Evolutionary conservation across 805 yeast species (phyloP), one percentile per base, ranked within the genome.

Genomic region (Starmerella vaccinii): DNA sequence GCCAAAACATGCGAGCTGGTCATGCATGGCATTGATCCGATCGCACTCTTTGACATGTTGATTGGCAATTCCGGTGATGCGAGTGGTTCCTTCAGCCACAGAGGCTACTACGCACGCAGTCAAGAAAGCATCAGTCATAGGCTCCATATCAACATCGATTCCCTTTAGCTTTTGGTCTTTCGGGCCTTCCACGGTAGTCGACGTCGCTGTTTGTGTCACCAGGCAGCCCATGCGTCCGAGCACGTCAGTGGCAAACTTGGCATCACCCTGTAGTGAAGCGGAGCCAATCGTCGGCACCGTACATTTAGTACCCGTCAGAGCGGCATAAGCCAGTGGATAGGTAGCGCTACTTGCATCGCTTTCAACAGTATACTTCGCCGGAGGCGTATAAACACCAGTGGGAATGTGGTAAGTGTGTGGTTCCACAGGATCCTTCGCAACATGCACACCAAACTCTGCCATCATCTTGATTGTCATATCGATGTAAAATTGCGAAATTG

Each of bases 271-370:
- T 59, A 92, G 72, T 0, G 97, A 90, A 44, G 83, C 71, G 13
- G 81, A 80, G 4, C 98, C 98, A 65, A 92, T 90, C 65, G 87
- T 90, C 51, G 98, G 97, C 59, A 92, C 77, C 0, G 95, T 87
- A 56, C 94, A 87, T 9, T 87, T 80, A 5, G 95, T 79, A 24
- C 97, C 97, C 0, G 95, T 87, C 71, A 92, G 71, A 10, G 98
- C 98, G 50, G 98, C 97, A 70, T 84, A 86, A 0, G 98, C 98
- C 58, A 92, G 75, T 38, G 98, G 98, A 61, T 92, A 92, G 10
- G 98, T 92, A 1, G 98, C 97, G 8, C 96, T 85, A 15, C 96
- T 86, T 19, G 98, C 98, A 68, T 92, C 98, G 15, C 95, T 84
- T 69, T 92, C 98, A 58, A 92, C 80, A 27, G 84, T 86, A 62